A percentile compares a stretch with the other conserved stretches of the same genome.
These are phyloP conservation scores for Saccharomyces pastorianus DNA, from an alignment of 1,139 yeast genomes.

Conservation along the genomic window DNA sequence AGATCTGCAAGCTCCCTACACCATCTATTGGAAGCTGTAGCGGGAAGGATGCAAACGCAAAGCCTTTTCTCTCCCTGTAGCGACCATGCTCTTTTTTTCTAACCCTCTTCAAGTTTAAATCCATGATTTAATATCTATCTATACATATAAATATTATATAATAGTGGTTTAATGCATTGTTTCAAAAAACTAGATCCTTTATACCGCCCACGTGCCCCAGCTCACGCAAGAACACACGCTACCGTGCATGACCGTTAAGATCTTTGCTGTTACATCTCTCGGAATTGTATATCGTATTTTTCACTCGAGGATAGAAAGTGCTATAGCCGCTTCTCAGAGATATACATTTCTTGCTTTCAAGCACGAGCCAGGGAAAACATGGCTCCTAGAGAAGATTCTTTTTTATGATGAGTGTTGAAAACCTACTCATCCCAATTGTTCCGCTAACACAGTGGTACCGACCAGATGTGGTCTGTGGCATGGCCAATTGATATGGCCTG, in stretches of 20 bases:
- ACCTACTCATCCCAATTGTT: too few species aligned
- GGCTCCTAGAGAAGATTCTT: too few species aligned
- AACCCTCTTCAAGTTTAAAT: background rate
- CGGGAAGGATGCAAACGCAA: background rate
- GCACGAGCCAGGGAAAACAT: too few species aligned
- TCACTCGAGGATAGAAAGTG: background rate
- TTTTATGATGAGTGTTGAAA: background rate
- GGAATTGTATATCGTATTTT: background rate
- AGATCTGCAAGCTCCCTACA: background rate
- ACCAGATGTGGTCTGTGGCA: background rate
- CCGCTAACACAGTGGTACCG: too few species aligned
- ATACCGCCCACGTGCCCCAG: too few species aligned
- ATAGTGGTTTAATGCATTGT: background rate
- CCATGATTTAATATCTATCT: background rate
- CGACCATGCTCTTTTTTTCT: background rate
- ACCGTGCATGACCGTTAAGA: too few species aligned
- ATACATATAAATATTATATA: background rate
- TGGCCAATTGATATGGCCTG: background rate
- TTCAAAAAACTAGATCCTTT: background rate
- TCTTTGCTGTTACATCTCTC: too few species aligned
- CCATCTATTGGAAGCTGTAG: background rate
- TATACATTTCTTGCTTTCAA: too few species aligned
- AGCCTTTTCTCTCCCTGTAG: background rate
- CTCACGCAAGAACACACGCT: too few species aligned
- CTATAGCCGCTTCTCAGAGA: background rate